These are phyloP conservation scores for Coemansia umbellata DNA, from an alignment of 192 early-diverging fungal species.

Conservation along the genomic window DNA sequence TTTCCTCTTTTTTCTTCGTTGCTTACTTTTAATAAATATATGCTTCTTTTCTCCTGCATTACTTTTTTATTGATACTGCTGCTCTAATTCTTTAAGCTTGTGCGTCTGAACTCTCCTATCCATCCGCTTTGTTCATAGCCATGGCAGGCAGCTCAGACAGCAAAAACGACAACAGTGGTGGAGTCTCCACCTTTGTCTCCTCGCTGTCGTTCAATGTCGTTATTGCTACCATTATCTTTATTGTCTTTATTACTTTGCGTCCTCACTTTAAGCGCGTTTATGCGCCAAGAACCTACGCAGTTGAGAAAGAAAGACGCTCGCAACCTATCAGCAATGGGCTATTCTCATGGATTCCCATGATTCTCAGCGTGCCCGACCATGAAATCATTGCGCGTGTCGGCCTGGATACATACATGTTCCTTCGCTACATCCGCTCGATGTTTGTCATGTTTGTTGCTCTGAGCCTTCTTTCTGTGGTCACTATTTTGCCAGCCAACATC, in stretches of 20 bases:
- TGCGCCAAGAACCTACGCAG: conserved; percentile 64
- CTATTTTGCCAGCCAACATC: conserved; percentile 73
- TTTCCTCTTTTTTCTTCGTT: background rate
- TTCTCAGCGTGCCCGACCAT: conserved; percentile 54
- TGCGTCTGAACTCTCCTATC: no score
- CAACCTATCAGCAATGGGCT: conserved; percentile 50
- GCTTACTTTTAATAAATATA: background rate
- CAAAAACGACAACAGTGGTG: conserved; percentile 25
- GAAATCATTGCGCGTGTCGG: conserved; percentile 58
- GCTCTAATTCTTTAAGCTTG: no score
- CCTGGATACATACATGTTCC: conserved; percentile 76
- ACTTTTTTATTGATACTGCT: background rate
- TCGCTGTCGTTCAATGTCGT: conserved; percentile 68
- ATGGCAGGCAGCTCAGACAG: conserved; percentile 3
- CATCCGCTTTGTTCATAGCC: no score
- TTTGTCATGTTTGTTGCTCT: conserved; percentile 66
- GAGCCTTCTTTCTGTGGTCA: conserved; percentile 57
- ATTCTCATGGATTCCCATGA: conserved; percentile 58
- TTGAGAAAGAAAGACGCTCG: conserved; percentile 57
- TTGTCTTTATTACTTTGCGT: conserved; percentile 67
- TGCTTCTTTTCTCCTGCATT: background rate
- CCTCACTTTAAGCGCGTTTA: conserved; percentile 67
- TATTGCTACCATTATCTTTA: conserved; percentile 54
- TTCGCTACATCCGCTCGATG: conserved; percentile 69
- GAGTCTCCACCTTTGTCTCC: conserved; percentile 65